Percentiles rank a stretch among this genome's conserved stretches.
Evolutionary conservation across 176 grass and related monocot species (phyloP).

Genomic region (Eleusine indica): DNA sequence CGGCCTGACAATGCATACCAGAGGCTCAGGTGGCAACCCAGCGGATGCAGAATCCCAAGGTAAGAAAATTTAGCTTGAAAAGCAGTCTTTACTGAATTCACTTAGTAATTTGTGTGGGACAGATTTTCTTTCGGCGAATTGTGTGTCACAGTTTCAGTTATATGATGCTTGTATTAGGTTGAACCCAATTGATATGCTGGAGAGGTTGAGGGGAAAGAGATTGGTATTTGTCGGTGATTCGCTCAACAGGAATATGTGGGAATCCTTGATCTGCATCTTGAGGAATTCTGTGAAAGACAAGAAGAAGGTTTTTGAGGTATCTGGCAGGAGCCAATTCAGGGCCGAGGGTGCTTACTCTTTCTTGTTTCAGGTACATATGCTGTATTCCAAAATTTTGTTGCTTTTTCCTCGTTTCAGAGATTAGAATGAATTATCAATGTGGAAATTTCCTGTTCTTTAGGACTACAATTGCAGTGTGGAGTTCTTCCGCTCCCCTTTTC

Average conservation of each 20-base stretch:
- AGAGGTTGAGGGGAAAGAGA: constrained; percentile 76
- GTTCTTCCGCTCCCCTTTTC: constrained; percentile 85
- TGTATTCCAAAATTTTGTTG: neutral
- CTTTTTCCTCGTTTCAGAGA: constrained; percentile 23
- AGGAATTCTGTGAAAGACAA: constrained; percentile 68
- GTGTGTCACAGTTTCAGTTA: constrained; percentile 5
- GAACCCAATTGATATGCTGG: constrained; percentile 72
- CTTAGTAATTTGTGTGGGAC: neutral
- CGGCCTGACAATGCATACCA: constrained; percentile 76
- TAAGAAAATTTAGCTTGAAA: constrained; percentile 39
- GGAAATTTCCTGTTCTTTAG: constrained; percentile 49
- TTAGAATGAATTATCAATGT: constrained; percentile 28
- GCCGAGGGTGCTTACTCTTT: constrained; percentile 78
- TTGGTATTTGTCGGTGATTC: constrained; percentile 94
- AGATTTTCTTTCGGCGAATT: constrained; percentile 7
- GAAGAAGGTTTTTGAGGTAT: constrained; percentile 75
- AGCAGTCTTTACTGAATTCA: constrained; percentile 27
- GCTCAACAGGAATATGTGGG: constrained; percentile 99
- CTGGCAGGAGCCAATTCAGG: constrained; percentile 69
- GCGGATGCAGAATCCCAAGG: constrained; percentile 87
- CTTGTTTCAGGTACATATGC: constrained; percentile 54
- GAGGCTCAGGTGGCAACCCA: constrained; percentile 87
- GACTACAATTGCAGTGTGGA: constrained; percentile 89
- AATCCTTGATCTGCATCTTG: constrained; percentile 81
- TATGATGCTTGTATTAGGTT: constrained; percentile 57